These are phyloP conservation scores for Mortierella antarctica DNA, from an alignment of 192 early-diverging fungal genomes.

Conservation along the genomic window DNA sequence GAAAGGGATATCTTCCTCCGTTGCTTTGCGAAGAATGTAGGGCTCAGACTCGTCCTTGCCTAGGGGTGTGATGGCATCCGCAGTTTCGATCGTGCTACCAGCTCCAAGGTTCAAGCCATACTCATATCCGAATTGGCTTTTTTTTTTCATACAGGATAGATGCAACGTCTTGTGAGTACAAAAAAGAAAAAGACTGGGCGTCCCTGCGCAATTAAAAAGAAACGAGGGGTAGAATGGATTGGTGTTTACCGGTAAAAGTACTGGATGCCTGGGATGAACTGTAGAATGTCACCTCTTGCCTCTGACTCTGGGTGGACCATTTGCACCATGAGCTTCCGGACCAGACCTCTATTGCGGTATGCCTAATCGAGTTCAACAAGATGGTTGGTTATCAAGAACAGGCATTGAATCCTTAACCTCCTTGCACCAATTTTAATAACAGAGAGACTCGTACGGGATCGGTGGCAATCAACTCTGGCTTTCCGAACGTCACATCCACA, in stretches of 20 bases:
- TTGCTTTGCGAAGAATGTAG: slow-evolving; percentile 10
- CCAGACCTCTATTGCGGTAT: slow-evolving; percentile 28
- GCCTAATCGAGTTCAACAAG: background rate
- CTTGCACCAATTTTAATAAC: background rate
- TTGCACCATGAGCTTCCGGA: slow-evolving; percentile 26
- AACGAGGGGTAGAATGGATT: background rate
- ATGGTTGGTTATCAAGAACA: background rate
- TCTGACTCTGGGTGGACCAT: slow-evolving; percentile 48
- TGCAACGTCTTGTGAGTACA: background rate
- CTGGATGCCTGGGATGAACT: slow-evolving; percentile 33
- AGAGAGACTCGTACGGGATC: slow-evolving; percentile 19
- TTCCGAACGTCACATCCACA: slow-evolving; percentile 16
- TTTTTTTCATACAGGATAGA: background rate
- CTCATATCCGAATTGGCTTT: slow-evolving; percentile 47
- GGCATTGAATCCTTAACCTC: background rate
- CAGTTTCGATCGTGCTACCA: slow-evolving; percentile 5
- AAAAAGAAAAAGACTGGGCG: background rate
- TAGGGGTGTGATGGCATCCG: slow-evolving; percentile 9
- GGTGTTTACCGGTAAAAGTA: slow-evolving; percentile 36
- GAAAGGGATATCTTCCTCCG: slow-evolving; percentile 18
- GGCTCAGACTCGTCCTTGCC: slow-evolving; percentile 16
- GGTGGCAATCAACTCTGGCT: slow-evolving; percentile 33
- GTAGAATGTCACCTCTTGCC: slow-evolving; percentile 33
- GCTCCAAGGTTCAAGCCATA: background rate
- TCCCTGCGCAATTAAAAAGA: background rate